These are phyloP conservation scores for Hypocrella siamensis DNA, from an alignment of 2,329 filamentous ascomycete species.

Conservation along the genomic window DNA sequence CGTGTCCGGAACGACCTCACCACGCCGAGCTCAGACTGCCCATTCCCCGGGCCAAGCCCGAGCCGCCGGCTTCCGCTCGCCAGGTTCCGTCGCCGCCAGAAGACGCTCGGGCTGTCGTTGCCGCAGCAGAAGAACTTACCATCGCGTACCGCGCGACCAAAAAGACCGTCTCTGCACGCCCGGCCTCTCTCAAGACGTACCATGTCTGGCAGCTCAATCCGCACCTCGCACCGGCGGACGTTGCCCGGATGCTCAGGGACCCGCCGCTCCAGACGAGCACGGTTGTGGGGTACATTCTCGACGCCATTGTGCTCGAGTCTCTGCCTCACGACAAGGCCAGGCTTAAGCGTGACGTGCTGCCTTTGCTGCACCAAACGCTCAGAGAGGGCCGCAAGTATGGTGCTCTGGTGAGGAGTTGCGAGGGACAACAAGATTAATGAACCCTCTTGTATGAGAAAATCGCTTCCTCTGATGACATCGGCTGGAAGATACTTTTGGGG, in stretches of 20 bases:
- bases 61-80: neutral
- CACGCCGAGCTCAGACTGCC: conserved; percentile 51
- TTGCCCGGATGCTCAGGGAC: conserved; percentile 41
- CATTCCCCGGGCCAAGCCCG: conserved; percentile 30
- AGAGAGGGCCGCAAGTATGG: conserved; percentile 10
- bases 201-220: conserved; percentile 45
- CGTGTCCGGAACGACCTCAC: conserved; percentile 54
- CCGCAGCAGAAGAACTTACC: conserved; percentile 24
- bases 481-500: neutral
- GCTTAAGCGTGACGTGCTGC: conserved; percentile 28
- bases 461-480: no score
- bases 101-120: conserved; percentile 27
- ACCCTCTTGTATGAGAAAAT: no score
- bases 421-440: no score
- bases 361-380: conserved; percentile 12
- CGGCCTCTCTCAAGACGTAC: conserved; percentile 38
- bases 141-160: conserved; percentile 18
- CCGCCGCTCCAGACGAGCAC: conserved; percentile 42
- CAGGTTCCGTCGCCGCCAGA: conserved; percentile 1
- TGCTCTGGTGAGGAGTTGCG: conserved; percentile 11
- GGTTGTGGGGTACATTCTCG: conserved; percentile 42
- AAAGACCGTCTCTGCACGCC: conserved; percentile 9
- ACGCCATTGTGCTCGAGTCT: conserved; percentile 33
- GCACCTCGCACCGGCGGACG: conserved; percentile 26
- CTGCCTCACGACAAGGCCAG: conserved; percentile 32